A percentile compares a stretch with the other conserved stretches of the same genome.
These are phyloP conservation scores for Grammothele lineata DNA, from an alignment of 768 basidiomycete genomes.

Conservation along the genomic window DNA sequence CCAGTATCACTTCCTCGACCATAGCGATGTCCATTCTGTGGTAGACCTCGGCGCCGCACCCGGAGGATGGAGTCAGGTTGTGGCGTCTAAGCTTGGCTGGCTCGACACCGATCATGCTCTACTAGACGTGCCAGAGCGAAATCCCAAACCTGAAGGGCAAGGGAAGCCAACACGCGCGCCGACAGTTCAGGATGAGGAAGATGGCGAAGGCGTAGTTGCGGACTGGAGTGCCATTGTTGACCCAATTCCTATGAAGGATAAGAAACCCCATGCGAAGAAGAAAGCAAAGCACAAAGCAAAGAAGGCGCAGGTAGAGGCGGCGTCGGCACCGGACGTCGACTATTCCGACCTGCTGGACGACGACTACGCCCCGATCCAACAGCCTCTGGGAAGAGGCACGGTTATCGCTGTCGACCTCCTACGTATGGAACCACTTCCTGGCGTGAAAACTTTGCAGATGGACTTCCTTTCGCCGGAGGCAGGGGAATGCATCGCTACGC, in stretches of 20 bases:
- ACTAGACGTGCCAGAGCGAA: not conserved
- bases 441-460: conserved; percentile 68
- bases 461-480: conserved; percentile 69
- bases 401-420: conserved; percentile 84
- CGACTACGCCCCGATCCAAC: conserved; percentile 4
- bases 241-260: too few species aligned
- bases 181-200: not conserved
- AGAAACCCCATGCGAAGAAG: too few species aligned
- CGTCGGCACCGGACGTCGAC: not conserved
- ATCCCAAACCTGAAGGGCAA: not conserved
- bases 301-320: not conserved
- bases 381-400: conserved; percentile 33
- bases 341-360: not conserved
- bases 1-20: conserved; percentile 48
- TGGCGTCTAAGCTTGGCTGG: conserved; percentile 59
- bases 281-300: not conserved
- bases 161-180: not conserved
- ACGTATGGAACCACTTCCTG: conserved; percentile 63
- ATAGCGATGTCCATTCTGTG: conserved; percentile 53
- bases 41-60: conserved; percentile 92
- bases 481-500: conserved; percentile 37
- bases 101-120: not conserved
- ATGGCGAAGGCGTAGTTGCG: not conserved
- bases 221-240: not conserved
- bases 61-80: conserved; percentile 93